Evolutionary conservation across 768 basidiomycete species (phyloP).

Genomic region (Coprinopsis sp.): DNA sequence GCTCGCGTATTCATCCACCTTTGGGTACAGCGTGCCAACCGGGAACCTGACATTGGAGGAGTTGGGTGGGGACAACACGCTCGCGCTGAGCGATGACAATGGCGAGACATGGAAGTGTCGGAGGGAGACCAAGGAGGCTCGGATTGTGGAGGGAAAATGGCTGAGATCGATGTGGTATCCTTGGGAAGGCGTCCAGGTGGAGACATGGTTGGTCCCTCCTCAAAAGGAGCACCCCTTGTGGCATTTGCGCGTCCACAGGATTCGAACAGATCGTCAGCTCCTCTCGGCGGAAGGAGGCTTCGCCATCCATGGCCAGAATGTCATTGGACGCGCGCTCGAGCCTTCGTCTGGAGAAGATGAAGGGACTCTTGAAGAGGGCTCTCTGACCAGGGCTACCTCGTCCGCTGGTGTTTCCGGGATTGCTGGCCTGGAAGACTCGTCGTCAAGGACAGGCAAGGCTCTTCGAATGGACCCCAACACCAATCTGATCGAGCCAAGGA

Average conservation of each 20-base stretch:
- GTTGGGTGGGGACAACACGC: slow-evolving; percentile 62
- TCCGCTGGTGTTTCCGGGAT: slow-evolving; percentile 62
- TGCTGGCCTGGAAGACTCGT: slow-evolving; percentile 37
- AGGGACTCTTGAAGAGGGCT: slow-evolving; percentile 45
- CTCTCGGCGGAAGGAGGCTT: slow-evolving; percentile 65
- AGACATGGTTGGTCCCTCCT: slow-evolving; percentile 73
- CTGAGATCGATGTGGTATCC: slow-evolving; percentile 71
- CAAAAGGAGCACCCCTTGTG: slow-evolving; percentile 51
- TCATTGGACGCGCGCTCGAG: slow-evolving; percentile 55
- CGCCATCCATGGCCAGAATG: slow-evolving; percentile 64
- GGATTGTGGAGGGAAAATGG: slow-evolving; percentile 48
- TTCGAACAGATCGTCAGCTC: slow-evolving; percentile 47
- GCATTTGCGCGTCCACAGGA: slow-evolving; percentile 67
- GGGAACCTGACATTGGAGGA: slow-evolving; percentile 67
- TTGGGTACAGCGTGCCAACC: slow-evolving; percentile 72
- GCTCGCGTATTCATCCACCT: slow-evolving; percentile 70
- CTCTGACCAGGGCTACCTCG: slow-evolving; percentile 49
- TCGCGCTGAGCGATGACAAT: slow-evolving; percentile 64
- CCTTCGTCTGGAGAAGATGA: slow-evolving; percentile 38
- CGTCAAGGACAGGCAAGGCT: slow-evolving; percentile 33
- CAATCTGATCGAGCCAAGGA: slow-evolving; percentile 62
- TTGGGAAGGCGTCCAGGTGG: slow-evolving; percentile 66
- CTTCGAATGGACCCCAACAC: slow-evolving; percentile 69
- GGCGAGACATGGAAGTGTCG: slow-evolving; percentile 74
- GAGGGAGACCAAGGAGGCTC: slow-evolving; percentile 56